These are phyloP conservation scores for Tetrapisispora arboricola DNA, from an alignment of 805 yeast genomes.

Conservation along the genomic window DNA sequence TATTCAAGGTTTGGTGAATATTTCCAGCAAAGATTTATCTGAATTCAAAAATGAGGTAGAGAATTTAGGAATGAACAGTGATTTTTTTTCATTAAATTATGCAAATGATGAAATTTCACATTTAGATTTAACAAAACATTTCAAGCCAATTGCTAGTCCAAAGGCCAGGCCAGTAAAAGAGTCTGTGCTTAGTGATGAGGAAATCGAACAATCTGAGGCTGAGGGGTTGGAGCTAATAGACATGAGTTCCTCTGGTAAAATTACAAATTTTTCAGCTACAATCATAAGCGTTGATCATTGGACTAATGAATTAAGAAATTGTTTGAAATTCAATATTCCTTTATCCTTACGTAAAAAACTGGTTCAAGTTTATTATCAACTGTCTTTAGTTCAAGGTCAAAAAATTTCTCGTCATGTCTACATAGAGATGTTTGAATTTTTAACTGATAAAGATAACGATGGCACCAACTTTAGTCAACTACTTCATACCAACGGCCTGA, in stretches of 20 bases:
- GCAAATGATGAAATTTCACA: conserved; percentile 26
- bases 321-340: conserved; percentile 73
- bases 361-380: conserved; percentile 58
- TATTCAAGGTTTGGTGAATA: conserved; percentile 56
- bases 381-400: conserved; percentile 68
- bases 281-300: conserved; percentile 69
- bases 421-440: conserved; percentile 46
- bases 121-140: conserved; percentile 22
- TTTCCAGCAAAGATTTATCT: conserved; percentile 60
- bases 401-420: conserved; percentile 48
- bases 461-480: conserved; percentile 25
- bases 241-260: conserved; percentile 41
- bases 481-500: conserved; percentile 24
- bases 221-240: conserved; percentile 23
- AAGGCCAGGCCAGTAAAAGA: neutral
- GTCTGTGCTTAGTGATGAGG: conserved; percentile 31
- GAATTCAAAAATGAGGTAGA: conserved; percentile 30
- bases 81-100: conserved; percentile 30
- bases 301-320: conserved; percentile 75
- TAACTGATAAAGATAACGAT: conserved; percentile 36
- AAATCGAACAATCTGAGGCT: conserved; percentile 31
- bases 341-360: conserved; percentile 47
- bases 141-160: neutral
- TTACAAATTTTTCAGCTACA: conserved; percentile 58
- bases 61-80: conserved; percentile 46